phyloP scores from a whole-genome alignment of 768 basidiomycete genomes.

The Tephrocybe sp. region DNA sequence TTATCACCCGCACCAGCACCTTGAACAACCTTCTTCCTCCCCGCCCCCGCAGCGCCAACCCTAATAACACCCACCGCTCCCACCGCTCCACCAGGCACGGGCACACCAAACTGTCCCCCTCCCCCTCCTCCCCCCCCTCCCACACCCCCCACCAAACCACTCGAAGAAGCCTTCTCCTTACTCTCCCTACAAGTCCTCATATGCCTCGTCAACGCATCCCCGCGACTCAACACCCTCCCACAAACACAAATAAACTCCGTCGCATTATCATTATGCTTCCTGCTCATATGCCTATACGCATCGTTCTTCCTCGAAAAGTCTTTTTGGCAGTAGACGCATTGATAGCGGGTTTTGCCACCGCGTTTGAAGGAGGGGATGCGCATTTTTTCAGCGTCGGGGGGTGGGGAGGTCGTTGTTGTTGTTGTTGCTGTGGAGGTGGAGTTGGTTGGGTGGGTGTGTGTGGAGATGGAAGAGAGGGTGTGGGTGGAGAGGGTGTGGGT shows the following conservation, averaged over 20 bases:
- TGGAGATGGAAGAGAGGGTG: too few species aligned
- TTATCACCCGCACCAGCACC: too few species aligned
- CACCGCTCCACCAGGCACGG: too few species aligned
- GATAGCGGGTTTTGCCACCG: conserved; percentile 13
- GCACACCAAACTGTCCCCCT: not conserved
- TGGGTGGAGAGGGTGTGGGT: too few species aligned
- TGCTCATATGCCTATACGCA: conserved; percentile 15
- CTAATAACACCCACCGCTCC: too few species aligned
- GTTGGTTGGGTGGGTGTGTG: too few species aligned
- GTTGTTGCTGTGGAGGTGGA: too few species aligned
- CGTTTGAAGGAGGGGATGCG: conserved; percentile 16
- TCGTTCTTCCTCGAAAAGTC: conserved; percentile 17
- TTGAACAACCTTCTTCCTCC: not conserved
- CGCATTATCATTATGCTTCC: conserved; percentile 16
- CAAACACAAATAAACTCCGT: conserved; percentile 16
- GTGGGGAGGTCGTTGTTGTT: too few species aligned
- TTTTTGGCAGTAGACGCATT: conserved; percentile 12
- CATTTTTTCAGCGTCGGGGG: conserved; percentile 8
- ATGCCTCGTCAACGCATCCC: conserved; percentile 10
- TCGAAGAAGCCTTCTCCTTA: conserved; percentile 3
- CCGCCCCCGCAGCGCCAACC: not conserved
- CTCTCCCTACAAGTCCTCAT: conserved; percentile 12
- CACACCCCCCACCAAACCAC: not conserved
- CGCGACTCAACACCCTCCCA: conserved; percentile 8
- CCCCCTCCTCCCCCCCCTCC: not conserved